Percentiles rank a stretch among this genome's conserved stretches.
These are phyloP conservation scores for Talaromyces trachyspermus DNA, from an alignment of 495 filamentous ascomycete species.

Conservation along the genomic window DNA sequence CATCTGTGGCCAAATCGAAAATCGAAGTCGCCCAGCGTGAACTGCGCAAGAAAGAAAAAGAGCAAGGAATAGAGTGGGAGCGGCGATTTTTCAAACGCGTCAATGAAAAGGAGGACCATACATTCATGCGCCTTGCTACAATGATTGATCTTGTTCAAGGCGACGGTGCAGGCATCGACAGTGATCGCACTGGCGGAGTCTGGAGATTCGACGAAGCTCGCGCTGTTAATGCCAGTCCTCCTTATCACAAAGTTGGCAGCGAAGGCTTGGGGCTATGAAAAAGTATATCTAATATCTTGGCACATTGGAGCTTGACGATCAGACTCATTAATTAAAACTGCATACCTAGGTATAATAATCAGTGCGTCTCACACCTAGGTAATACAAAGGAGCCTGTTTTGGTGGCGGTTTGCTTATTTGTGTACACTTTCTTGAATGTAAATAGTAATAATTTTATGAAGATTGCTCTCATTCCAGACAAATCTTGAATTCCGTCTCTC, in stretches of 20 bases:
- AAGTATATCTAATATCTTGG: no score
- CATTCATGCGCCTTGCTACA: constrained; percentile 52
- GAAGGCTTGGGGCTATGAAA: constrained; percentile 36
- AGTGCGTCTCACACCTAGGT: no score
- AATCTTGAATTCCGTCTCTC: no score
- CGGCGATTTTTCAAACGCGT: constrained; percentile 70
- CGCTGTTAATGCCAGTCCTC: constrained; percentile 40
- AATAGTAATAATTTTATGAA: no score
- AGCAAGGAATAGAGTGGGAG: constrained; percentile 73
- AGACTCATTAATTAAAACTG: no score
- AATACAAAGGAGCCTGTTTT: no score
- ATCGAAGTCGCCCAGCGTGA: constrained; percentile 90
- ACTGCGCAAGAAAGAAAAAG: constrained; percentile 71
- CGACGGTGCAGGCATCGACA: constrained; percentile 39
- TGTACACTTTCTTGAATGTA: no score
- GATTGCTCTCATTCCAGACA: no score
- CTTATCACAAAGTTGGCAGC: constrained; percentile 34
- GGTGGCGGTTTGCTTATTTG: no score
- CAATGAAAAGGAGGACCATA: constrained; percentile 41
- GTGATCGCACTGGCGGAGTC: constrained; percentile 78
- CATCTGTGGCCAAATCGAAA: constrained; percentile 69
- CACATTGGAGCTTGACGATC: no score
- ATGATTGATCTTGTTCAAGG: constrained; percentile 43
- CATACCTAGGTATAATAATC: no score
- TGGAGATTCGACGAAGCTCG: constrained; percentile 76